These are phyloP conservation scores for Termitomyces sp. DNA, from an alignment of 768 basidiomycete genomes.

Conservation along the genomic window DNA sequence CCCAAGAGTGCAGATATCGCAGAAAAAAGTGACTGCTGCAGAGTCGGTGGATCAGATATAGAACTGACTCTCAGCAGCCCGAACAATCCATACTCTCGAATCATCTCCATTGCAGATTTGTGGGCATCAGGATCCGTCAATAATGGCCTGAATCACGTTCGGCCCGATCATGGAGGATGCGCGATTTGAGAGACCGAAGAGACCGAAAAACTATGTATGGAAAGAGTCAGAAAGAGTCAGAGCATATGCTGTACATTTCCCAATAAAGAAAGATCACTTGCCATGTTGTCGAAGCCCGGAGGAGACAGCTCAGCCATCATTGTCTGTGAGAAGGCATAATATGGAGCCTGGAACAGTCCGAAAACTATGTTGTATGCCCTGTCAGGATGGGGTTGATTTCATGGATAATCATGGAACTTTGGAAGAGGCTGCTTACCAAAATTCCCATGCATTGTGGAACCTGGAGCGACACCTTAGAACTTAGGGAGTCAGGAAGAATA, in stretches of 20 bases:
- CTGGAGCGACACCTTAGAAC: conserved; percentile 26
- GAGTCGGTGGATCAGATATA: background rate
- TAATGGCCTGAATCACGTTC: conserved; percentile 81
- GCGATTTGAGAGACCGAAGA: conserved; percentile 79
- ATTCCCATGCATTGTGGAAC: conserved; percentile 83
- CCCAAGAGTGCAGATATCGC: conserved; percentile 7
- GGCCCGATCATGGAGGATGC: conserved; percentile 87
- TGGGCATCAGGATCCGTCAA: conserved; percentile 33
- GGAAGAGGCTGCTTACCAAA: conserved; percentile 47
- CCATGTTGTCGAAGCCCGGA: conserved; percentile 81
- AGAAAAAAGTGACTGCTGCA: conserved; percentile 5
- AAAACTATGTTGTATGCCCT: conserved; percentile 79
- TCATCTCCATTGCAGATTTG: background rate
- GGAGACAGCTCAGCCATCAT: conserved; percentile 90
- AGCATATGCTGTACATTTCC: background rate
- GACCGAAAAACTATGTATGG: conserved; percentile 65
- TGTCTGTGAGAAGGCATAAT: conserved; percentile 81
- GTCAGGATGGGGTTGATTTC: background rate
- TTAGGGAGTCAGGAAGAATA: background rate
- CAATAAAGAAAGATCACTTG: conserved; percentile 3
- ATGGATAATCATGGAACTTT: background rate
- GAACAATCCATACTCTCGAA: conserved; percentile 5
- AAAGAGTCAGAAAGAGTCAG: background rate
- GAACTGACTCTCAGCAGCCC: conserved; percentile 1
- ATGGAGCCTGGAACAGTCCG: conserved; percentile 81